Evolutionary conservation across 805 yeast species (phyloP).

Genomic region (Alloascoidea hylecoeti): DNA sequence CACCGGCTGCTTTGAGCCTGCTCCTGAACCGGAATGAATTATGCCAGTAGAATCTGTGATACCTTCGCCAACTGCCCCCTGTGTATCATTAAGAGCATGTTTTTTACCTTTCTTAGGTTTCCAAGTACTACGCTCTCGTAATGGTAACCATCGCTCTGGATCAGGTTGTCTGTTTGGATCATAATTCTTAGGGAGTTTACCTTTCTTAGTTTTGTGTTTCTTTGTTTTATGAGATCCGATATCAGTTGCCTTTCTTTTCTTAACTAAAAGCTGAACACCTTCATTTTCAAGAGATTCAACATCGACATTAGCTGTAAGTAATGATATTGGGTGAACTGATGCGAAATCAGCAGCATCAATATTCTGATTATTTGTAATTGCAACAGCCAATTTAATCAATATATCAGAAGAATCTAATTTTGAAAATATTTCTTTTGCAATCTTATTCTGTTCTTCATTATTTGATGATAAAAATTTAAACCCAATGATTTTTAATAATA

Average conservation of each 20-base stretch:
- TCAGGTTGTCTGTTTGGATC: conserved; percentile 28
- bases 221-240: conserved; percentile 11
- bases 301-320: conserved; percentile 12
- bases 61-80: conserved; percentile 48
- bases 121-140: conserved; percentile 74
- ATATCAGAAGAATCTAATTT: conserved; percentile 14
- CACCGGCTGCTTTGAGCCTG: not conserved
- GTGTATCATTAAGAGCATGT: conserved; percentile 20
- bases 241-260: conserved; percentile 15
- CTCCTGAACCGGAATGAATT: conserved; percentile 2
- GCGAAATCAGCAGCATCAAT: conserved; percentile 20
- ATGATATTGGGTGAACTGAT: conserved; percentile 12
- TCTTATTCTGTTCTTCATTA: conserved; percentile 11
- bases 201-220: conserved; percentile 19
- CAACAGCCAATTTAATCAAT: conserved; percentile 14
- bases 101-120: conserved; percentile 63
- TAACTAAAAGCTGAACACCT: conserved; percentile 12
- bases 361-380: no score
- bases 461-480: conserved; percentile 23
- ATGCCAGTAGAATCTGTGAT: conserved; percentile 21
- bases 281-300: conserved; percentile 10
- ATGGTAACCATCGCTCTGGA: conserved; percentile 84
- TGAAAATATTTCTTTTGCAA: conserved; percentile 16
- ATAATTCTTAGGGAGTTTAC: conserved; percentile 24
- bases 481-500: conserved; percentile 19